Evolutionary conservation across 1,284 basidiomycete species (phyloP).

Genomic region (Pseudozyma pruni): DNA sequence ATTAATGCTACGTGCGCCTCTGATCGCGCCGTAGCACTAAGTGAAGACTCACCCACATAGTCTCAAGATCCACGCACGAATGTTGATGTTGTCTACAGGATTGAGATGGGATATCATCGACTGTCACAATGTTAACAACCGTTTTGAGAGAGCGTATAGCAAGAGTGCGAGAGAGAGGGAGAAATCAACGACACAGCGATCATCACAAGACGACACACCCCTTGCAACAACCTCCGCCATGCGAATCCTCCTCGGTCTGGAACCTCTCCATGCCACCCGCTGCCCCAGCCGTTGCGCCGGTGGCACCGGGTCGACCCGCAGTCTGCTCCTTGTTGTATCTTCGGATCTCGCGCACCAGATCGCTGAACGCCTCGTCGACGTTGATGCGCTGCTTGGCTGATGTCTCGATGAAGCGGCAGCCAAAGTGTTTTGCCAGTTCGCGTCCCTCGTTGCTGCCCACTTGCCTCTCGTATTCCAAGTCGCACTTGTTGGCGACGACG

Average conservation of each 20-base stretch:
- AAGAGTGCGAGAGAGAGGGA: no score
- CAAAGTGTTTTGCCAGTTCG: conserved; percentile 94
- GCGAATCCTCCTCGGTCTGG: conserved; percentile 52
- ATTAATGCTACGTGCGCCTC: no score
- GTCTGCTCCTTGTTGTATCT: conserved; percentile 81
- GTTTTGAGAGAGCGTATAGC: conserved; percentile 12
- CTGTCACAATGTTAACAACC: conserved; percentile 1
- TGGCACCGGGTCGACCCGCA: conserved; percentile 59
- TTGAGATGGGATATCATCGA: conserved; percentile 31
- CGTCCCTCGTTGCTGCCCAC: conserved; percentile 98
- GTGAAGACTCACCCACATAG: no score
- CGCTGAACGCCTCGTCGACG: conserved; percentile 98
- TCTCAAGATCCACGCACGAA: no score
- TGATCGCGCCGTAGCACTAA: no score
- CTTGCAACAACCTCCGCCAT: conserved; percentile 54
- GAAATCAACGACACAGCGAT: neutral
- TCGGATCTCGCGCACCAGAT: conserved; percentile 94
- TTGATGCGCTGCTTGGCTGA: conserved; percentile 98
- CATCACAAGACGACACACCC: conserved; percentile 42
- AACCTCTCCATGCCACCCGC: conserved; percentile 55
- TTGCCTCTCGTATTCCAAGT: conserved; percentile 96
- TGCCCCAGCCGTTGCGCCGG: conserved; percentile 48
- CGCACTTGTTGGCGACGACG: conserved; percentile 98
- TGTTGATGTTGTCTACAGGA: neutral
- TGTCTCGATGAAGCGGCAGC: conserved; percentile 97